Conservation (phyloP, 805 yeast genomes). For the Candida lessepsii region DNA sequence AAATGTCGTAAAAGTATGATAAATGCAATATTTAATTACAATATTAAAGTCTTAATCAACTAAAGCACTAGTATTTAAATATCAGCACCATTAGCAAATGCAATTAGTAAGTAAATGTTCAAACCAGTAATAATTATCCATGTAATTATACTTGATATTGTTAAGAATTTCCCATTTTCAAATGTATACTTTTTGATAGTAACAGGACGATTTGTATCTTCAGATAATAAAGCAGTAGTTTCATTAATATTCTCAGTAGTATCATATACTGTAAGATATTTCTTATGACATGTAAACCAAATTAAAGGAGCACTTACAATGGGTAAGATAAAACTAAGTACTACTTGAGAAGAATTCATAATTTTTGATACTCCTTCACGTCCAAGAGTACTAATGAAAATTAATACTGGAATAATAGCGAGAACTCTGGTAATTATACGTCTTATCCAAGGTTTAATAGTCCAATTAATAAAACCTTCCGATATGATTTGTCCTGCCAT, state of each 20-base stretch:
- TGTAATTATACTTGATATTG: slow-evolving; percentile 32
- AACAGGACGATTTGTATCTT: slow-evolving; percentile 11
- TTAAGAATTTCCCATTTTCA: slow-evolving; percentile 38
- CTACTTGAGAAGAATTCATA: slow-evolving; percentile 46
- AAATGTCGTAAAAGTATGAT: no score
- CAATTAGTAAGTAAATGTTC: slow-evolving; percentile 40
- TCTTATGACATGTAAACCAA: slow-evolving; percentile 40
- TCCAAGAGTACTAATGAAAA: slow-evolving; percentile 38
- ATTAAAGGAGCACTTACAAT: slow-evolving; percentile 46
- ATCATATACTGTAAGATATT: slow-evolving; percentile 39
- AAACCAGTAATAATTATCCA: slow-evolving; percentile 41
- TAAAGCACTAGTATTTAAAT: slow-evolving; percentile 19
- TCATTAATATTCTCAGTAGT: slow-evolving; percentile 13
- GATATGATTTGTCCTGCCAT: slow-evolving; percentile 49
- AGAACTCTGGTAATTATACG: slow-evolving; percentile 39
- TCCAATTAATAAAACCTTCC: slow-evolving; percentile 47
- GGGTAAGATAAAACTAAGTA: slow-evolving; percentile 43
- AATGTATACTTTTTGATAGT: slow-evolving; percentile 28
- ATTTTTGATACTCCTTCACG: slow-evolving; percentile 45
- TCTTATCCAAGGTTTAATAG: slow-evolving; percentile 43
- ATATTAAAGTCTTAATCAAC: no score
- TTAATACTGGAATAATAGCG: slow-evolving; percentile 42
- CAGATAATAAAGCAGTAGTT: slow-evolving; percentile 17
- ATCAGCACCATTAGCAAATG: slow-evolving; percentile 42
- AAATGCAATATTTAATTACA: no score